phyloP scores from a whole-genome alignment of 805 yeast species.

The Metschnikowia picachoensis region DNA sequence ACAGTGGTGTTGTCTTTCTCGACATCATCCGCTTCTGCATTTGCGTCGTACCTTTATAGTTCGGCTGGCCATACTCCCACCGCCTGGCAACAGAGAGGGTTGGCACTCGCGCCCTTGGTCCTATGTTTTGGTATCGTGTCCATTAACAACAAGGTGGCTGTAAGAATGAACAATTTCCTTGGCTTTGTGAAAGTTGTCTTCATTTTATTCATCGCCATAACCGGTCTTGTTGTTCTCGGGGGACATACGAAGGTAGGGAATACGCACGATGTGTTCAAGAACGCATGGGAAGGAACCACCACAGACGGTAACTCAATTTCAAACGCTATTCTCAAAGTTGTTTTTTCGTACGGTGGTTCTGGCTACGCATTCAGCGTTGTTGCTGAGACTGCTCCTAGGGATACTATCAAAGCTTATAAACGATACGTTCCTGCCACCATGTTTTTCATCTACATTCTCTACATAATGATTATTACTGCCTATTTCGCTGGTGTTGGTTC shows the following conservation, averaged over 20 bases:
- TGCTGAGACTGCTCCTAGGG: constrained; percentile 26
- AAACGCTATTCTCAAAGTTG: constrained; percentile 41
- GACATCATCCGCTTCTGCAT: constrained; percentile 36
- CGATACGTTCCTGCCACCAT: constrained; percentile 30
- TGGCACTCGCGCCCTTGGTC: constrained; percentile 31
- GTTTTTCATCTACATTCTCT: constrained; percentile 28
- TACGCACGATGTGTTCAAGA: constrained; percentile 31
- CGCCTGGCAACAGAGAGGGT: constrained; percentile 35
- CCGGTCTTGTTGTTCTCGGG: constrained; percentile 35
- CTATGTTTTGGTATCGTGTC: constrained; percentile 22
- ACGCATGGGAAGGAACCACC: constrained; percentile 41
- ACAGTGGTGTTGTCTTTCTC: constrained; percentile 33
- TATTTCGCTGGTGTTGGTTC: constrained; percentile 28
- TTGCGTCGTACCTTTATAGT: constrained; percentile 29
- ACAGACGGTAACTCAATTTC: constrained; percentile 40
- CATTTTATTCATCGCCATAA: constrained; percentile 29
- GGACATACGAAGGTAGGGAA: constrained; percentile 32
- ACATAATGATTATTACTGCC: constrained; percentile 32
- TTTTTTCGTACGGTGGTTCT: constrained; percentile 42
- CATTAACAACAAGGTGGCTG: constrained; percentile 25
- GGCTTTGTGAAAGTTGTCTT: constrained; percentile 35
- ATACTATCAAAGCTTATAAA: constrained; percentile 25
- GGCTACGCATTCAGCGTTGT: constrained; percentile 37
- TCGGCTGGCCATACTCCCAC: constrained; percentile 30
- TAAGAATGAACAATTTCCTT: constrained; percentile 28